Evolutionary conservation across 768 basidiomycete species (phyloP), one percentile per base, ranked within the genome.

Genomic region (Cubamyces sp.): DNA sequence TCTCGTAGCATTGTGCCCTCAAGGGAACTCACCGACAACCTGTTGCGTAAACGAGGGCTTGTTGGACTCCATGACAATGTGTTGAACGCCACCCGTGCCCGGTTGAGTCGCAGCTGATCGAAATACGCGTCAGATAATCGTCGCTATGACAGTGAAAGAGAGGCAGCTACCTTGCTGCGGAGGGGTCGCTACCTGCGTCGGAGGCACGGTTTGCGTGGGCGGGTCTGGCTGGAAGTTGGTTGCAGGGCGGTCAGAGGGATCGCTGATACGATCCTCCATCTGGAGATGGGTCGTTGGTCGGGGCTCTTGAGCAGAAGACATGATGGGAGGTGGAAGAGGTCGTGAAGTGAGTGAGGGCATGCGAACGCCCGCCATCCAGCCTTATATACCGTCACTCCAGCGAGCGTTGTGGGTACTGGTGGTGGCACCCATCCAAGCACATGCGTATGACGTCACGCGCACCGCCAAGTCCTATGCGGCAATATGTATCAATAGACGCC

Each of bases 21-120:
- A 25, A 12, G 11, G 15, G 1, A 1, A 59, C 62, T 16, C 18
- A 64, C 62, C 62, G 23, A 64, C 53, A 30, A 64, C 62, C 16
- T 64, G 50, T 47, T 64, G 62, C 11, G 28, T 50, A 39, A 64
- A 64, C 11, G 62, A 59, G 9, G 62, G 62, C 47, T 58, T 54
- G 18, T 53, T 41, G 8, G 56, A 46, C 21, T 64, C 52, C 41
- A 55, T 30, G 25, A 58, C 47, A 21, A 59, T 30, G 23, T 58
- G 62, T n/a, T 48, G 26, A 8, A 50, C 52, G 12, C 53, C 53
- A 1, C 62, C 62, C 11, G 62, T 42, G 6, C 57, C 62, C 14
- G 62, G 62, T 40, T 54, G 52, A 4, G 62, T 64, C 15, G 57
- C 57, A 19, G 57, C 62, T 63, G 19, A 19, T 5, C 3, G 23